A percentile compares a stretch with the other conserved stretches of the same genome.
Conservation (phyloP, 768 basidiomycete genomes). For the Pleurotus tuber-regium region DNA sequence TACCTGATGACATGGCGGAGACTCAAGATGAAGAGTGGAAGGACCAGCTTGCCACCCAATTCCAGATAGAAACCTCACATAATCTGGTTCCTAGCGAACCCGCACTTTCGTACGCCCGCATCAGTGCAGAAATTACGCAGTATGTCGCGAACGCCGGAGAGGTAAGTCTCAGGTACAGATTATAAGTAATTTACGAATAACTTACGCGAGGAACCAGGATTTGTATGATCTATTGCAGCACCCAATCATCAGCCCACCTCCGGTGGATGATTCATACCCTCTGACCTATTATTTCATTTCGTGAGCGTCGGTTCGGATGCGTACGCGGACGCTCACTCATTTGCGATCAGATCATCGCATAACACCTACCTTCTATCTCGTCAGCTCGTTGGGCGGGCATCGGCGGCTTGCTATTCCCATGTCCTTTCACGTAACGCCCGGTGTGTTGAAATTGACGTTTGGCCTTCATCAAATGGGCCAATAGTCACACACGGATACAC, state of each 20-base stretch:
- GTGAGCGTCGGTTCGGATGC: conserved; percentile 23
- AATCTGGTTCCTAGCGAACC: conserved; percentile 26
- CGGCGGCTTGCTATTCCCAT: conserved; percentile 51
- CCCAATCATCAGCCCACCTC: conserved; percentile 32
- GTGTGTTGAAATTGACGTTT: conserved; percentile 70
- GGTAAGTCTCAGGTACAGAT: no score
- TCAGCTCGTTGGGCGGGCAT: conserved; percentile 54
- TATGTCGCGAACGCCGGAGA: conserved; percentile 30
- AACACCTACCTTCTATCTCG: conserved; percentile 64
- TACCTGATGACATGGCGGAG: conserved; percentile 14
- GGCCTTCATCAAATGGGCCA: conserved; percentile 52
- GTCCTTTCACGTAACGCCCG: conserved; percentile 50
- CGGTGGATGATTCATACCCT: conserved; percentile 43
- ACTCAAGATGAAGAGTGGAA: conserved; percentile 12
- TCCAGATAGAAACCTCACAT: conserved; percentile 30
- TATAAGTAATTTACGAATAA: background rate
- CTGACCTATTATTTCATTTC: conserved; percentile 59
- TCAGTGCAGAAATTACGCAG: conserved; percentile 36
- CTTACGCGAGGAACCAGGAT: conserved; percentile 19
- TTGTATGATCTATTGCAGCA: conserved; percentile 32
- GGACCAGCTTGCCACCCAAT: conserved; percentile 22
- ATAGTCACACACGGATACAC: conserved; percentile 65
- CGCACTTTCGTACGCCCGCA: conserved; percentile 17
- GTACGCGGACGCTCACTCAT: background rate
- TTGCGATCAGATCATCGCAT: conserved; percentile 49